Evolutionary conservation across 192 early-diverging fungal genomes (phyloP), one percentile per base, ranked within the genome.

Genomic region (Globomyces pollinis-pini): DNA sequence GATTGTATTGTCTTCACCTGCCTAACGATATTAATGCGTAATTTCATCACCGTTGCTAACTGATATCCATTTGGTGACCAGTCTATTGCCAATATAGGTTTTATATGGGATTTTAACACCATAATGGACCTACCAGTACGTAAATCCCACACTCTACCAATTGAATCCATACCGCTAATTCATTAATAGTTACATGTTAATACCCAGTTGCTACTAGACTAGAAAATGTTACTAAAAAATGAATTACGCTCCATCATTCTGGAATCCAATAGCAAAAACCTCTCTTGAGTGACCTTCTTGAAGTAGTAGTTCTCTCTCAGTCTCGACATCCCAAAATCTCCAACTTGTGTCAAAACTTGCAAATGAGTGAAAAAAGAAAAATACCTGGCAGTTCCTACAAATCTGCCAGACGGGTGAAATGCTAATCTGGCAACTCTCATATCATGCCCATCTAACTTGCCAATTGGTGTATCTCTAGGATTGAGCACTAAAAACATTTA

Each of bases 251-350:
- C 94, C 94, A 65, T 99, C 96, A 44, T 76, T 64, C 63, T 99
- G 96, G 61, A 99, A 95, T 12, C 80, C 81, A 55, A 99, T 79
- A 1, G 87, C 84, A 77, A 92, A 97, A 1, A 99, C 86, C 71
- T 97, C 93, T 23, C 84, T 78, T 13, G 92, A 88, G 68, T 99
- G 96, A 11, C 96, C 96, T 60, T 96, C 90, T 60, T 99, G 96
- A 47, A 90, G 66, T 34, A 99, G 58, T 1, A 99, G 64, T 54
- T 93, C 92, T 30, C 77, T 57, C 35, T 76, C 69, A 0, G 84
- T 81, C 39, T 88, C 81, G 16, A 86, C 75, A 67, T 98, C 96
- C 91, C 93, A 98, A n/a, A 98, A 78, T 43, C 96, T 77, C 96
- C 96, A 98, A 13, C 91, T 90, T 33, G 80, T 83, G 63, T 98